Base-by-base conservation (phyloP, 1,284 basidiomycete genomes). In the Melampsora americana region DNA sequence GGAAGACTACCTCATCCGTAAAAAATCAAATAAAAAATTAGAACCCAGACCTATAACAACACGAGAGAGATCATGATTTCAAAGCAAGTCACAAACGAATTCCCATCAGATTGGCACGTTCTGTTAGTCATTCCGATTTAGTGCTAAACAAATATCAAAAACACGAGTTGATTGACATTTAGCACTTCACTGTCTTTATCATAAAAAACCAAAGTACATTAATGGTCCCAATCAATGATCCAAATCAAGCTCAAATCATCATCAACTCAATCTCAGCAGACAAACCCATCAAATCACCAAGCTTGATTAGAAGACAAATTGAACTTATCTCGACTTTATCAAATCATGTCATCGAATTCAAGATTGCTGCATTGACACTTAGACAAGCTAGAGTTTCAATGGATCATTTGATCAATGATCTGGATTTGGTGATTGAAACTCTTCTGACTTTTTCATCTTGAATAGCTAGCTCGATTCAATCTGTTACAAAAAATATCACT, bases 321-420 rank as follows among this genome's bases (percentile, higher is more conserved):
- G 9, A 59, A 59, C 12, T 23, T 23, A 23, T 59, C 14, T 62
- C 60, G 20, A 50, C 35, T 7, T 53, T 26, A n/a, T 26, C 61
- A 46, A 30, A 39, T 35, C 50, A 12, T 60, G 5, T 9, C 28
- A 71, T 71, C 20, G 35, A 9, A 2, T 46, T 71, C 60, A 32
- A 28, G 11, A 30, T 71, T 23, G 69, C 59, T 20, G 81, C 81
- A 0, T 66, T 78, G 4, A 80, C 80, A 2, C 78, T 81, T 7
- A 48, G 79, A 1, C 80, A 81, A 64, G 80, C 80, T 0, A 76
- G 81, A 12, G 81, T 82, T 0, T 80, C 81, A 7, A 78, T 82
- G 30, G 80, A 81, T 56, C 81, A 93, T 88, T 80, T 90, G 86
- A 68, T 83, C 77, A 64, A 85, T 85, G 78, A 89, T 88, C 26